Percentiles rank a stretch among this genome's conserved stretches.
These are phyloP conservation scores for Rhexocercosporidium sp. DNA, from an alignment of 2,329 filamentous ascomycete genomes.

Conservation along the genomic window DNA sequence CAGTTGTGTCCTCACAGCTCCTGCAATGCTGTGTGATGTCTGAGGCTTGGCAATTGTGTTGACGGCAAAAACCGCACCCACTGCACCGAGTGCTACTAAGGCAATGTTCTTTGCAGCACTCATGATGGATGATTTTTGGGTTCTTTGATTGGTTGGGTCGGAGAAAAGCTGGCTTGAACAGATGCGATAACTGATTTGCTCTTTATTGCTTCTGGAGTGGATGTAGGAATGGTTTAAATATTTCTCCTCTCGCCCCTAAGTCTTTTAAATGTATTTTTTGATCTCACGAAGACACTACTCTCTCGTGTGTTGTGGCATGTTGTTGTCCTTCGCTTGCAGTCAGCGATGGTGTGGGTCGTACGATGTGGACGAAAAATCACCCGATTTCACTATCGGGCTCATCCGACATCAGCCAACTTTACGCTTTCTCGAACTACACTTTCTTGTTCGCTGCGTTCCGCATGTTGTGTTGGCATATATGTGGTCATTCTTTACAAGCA, in stretches of 20 bases:
- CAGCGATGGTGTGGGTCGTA: constrained; percentile 4
- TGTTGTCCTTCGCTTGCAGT: background rate
- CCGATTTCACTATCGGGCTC: background rate
- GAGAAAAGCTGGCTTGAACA: background rate
- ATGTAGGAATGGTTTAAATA: background rate
- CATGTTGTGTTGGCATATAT: background rate
- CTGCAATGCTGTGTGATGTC: constrained; percentile 25
- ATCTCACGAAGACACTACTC: background rate
- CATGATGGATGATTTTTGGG: constrained; percentile 7
- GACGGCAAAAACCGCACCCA: constrained; percentile 25
- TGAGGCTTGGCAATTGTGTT: constrained; percentile 24
- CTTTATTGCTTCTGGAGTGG: too few relatives aligned
- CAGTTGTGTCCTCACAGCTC: constrained; percentile 27
- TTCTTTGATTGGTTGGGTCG: background rate
- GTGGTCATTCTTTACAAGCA: background rate
- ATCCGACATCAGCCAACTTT: constrained; percentile 4
- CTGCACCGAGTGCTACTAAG: constrained; percentile 26
- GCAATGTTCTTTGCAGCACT: constrained; percentile 19
- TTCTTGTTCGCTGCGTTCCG: background rate
- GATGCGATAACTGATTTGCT: background rate
- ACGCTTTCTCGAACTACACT: background rate
- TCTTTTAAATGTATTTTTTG: background rate
- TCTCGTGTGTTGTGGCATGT: constrained; percentile 10
- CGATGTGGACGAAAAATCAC: background rate
- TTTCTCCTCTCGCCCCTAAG: background rate